These are phyloP conservation scores for Hypoxylon sp. DNA, from an alignment of 2,329 filamentous ascomycete species.

Conservation along the genomic window DNA sequence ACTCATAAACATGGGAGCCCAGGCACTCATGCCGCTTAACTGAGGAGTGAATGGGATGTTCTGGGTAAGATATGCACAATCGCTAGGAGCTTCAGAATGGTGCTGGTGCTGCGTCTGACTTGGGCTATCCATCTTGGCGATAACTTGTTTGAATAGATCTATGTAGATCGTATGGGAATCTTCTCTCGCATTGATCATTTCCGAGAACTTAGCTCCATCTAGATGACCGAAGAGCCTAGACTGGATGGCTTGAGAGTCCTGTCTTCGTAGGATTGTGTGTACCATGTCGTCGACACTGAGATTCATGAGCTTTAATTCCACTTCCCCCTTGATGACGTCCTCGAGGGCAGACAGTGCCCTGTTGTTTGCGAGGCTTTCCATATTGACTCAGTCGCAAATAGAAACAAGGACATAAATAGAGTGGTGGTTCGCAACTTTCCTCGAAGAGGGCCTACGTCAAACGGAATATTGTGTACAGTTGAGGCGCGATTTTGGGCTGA, in stretches of 20 bases:
- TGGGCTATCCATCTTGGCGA: constrained; percentile 3
- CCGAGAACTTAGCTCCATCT: constrained; percentile 8
- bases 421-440: background rate
- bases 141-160: constrained; percentile 13
- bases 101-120: background rate
- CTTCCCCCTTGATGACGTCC: constrained; percentile 7
- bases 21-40: constrained; percentile 2
- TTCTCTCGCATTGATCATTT: constrained; percentile 13
- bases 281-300: constrained; percentile 12
- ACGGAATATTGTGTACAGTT: background rate
- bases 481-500: background rate
- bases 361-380: background rate
- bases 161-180: constrained; percentile 9
- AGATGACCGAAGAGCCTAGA: constrained; percentile 14
- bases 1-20: constrained; percentile 25
- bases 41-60: constrained; percentile 5
- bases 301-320: constrained; percentile 14
- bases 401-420: background rate
- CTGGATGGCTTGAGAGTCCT: constrained; percentile 15
- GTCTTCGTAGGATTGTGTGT: constrained; percentile 13
- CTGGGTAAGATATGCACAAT: background rate
- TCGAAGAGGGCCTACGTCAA: background rate
- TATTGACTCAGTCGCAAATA: background rate
- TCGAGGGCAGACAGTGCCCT: constrained; percentile 1
- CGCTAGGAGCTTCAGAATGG: background rate